These are phyloP conservation scores for sorghum (Sorghum bicolor) DNA, from an alignment of 176 grass and related monocot genomes.

Conservation along the genomic window DNA sequence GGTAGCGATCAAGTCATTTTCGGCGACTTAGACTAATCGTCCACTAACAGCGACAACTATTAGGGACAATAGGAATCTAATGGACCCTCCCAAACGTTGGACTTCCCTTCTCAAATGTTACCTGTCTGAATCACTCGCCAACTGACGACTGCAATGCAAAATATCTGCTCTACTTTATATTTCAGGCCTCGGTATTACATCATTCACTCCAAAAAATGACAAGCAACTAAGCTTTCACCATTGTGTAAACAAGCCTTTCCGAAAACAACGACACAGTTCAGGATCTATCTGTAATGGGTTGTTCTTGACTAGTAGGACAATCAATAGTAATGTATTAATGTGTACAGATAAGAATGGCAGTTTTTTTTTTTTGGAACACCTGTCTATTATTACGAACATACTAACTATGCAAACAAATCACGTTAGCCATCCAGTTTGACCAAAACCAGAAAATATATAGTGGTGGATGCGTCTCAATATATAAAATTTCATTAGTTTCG, in stretches of 20 bases:
- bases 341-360: background rate
- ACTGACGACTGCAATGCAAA: constrained; percentile 8
- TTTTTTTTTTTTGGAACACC: background rate
- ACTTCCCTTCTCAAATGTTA: constrained; percentile 24
- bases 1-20: background rate
- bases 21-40: constrained; percentile 17
- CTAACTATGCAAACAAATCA: background rate
- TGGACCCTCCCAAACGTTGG: background rate
- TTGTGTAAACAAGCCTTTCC: background rate
- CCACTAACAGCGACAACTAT: background rate
- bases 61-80: constrained; percentile 22
- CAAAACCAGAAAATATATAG: background rate
- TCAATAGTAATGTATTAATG: too few relatives aligned
- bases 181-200: background rate
- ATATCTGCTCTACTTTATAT: constrained; percentile 34
- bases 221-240: constrained; percentile 24
- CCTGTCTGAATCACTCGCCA: constrained; percentile 18
- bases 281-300: background rate
- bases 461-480: background rate
- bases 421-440: background rate
- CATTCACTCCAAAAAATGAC: background rate
- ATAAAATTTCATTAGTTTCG: background rate
- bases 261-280: too few relatives aligned
- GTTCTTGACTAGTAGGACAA: background rate
- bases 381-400: background rate